These are phyloP conservation scores for Candida sphagnicola DNA, from an alignment of 805 yeast species.

Conservation along the genomic window DNA sequence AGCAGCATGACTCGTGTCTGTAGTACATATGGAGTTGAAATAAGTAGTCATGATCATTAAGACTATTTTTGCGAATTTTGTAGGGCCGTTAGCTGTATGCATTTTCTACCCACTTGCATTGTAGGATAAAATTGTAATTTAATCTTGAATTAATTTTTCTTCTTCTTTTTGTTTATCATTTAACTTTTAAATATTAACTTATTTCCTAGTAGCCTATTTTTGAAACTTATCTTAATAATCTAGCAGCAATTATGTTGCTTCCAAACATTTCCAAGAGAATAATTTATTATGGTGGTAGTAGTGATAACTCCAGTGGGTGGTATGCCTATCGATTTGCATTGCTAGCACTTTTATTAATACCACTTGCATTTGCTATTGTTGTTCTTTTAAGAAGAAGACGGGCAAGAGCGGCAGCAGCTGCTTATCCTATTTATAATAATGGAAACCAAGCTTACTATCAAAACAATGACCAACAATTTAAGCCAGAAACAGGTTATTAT, in stretches of 20 bases:
- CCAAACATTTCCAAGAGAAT: not conserved
- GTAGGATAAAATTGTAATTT: too few relatives aligned
- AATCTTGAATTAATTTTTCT: too few relatives aligned
- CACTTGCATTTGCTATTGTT: not conserved
- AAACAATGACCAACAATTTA: not conserved
- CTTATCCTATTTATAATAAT: not conserved
- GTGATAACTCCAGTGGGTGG: constrained; percentile 1
- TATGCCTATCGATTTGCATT: constrained; percentile 1
- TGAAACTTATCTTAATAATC: too few relatives aligned
- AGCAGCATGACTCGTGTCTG: too few relatives aligned
- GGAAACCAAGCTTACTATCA: constrained; percentile 1
- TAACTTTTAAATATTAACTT: too few relatives aligned
- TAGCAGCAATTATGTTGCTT: not conserved
- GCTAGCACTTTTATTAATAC: not conserved
- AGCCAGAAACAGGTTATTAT: not conserved
- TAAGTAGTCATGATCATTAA: too few relatives aligned
- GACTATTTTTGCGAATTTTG: too few relatives aligned
- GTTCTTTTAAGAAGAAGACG: not conserved
- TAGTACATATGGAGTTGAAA: too few relatives aligned
- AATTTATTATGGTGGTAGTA: not conserved
- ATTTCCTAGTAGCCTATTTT: too few relatives aligned
- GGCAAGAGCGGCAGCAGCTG: not conserved
- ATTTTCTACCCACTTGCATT: too few relatives aligned
- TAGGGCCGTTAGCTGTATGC: too few relatives aligned
- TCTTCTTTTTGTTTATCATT: too few relatives aligned